phyloP scores from a whole-genome alignment of 2,329 filamentous ascomycete genomes.

The Colletotrichum sp. region DNA sequence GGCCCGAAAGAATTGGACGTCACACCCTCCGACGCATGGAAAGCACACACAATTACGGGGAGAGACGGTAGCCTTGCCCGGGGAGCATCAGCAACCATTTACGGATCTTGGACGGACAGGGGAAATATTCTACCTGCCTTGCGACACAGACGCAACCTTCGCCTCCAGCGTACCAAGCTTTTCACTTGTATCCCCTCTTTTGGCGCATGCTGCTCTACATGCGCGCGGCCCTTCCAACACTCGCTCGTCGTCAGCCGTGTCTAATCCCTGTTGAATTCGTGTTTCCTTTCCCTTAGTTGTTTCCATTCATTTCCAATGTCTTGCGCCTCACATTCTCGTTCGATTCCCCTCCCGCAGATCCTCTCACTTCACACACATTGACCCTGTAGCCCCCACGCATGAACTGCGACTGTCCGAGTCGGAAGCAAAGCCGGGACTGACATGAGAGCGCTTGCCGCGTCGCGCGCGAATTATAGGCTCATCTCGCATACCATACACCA shows the following conservation, averaged over 20 bases:
- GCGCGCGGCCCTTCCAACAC: not conserved
- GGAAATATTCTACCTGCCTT: not conserved
- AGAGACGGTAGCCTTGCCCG: not conserved
- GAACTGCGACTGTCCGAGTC: conserved; percentile 2
- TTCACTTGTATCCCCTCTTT: not conserved
- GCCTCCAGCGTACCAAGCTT: not conserved
- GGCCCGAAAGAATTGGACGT: not conserved
- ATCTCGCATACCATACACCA: conserved; percentile 62
- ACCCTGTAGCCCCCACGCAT: conserved; percentile 28
- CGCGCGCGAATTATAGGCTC: conserved; percentile 47
- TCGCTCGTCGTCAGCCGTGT: not conserved
- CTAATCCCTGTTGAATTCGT: not conserved
- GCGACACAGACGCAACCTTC: not conserved
- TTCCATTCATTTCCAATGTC: not conserved
- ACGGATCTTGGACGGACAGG: not conserved
- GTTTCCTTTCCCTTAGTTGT: not conserved
- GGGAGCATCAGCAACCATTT: not conserved
- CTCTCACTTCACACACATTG: conserved; percentile 7
- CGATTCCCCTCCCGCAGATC: conserved; percentile 16
- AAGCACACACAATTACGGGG: not conserved
- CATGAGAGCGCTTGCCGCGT: conserved; percentile 16
- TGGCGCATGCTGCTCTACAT: not conserved
- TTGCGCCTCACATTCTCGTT: not conserved
- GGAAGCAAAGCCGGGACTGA: conserved; percentile 16
- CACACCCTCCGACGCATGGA: not conserved